Evolutionary conservation across 2,329 filamentous ascomycete species (phyloP), one percentile per base, ranked within the genome.

Genomic region (Neofusicoccum parvum): DNA sequence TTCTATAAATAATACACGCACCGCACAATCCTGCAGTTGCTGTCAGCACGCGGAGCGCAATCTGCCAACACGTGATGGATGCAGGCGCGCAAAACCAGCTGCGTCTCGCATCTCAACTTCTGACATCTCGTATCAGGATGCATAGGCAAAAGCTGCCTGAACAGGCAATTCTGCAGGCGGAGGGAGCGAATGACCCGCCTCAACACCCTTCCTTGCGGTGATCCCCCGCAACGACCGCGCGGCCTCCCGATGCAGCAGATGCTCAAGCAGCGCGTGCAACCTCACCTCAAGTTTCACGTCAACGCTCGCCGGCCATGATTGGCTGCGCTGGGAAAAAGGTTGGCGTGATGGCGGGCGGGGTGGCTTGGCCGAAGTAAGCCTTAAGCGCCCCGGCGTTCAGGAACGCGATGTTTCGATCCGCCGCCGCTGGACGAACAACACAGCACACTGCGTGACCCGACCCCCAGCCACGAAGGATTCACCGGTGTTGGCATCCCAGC

Each of bases 171-270:
- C 7, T 5, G 27, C 20, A 12, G 27, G 6, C 27, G 11, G 20
- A 49, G 46, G 17, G 17, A 49, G 9, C 46, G 20, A n/a, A 27
- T 49, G 46, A 49, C 46, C 46, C 27, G 27, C 3, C 27, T 51
- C 49, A 51, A 51, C 46, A 49, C 17, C 46, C n/a, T 6, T 34
- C 23, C 49, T 34, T 51, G 49, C 49, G 49, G 15, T 17, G 15
- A 51, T 51, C 49, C 49, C 49, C 49, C 49, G 49, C 49, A 51
- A 36, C 36, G 49, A 51, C 49, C 49, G 49, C 49, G 49, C 49
- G 49, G 32, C 49, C 49, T 34, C 12, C 23, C 5, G 11, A 14
- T 34, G 12, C 5, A 7, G n/a, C 32, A 32, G 27, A 32, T 32
- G 27, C 27, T 32, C 27, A 32, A 34, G 27, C 49, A 36, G 49